A percentile compares a stretch with the other conserved stretches of the same genome.
phyloP scores from a whole-genome alignment of 371 early-diverging fungal genomes.

The Dinochytrium kinnereticum region DNA sequence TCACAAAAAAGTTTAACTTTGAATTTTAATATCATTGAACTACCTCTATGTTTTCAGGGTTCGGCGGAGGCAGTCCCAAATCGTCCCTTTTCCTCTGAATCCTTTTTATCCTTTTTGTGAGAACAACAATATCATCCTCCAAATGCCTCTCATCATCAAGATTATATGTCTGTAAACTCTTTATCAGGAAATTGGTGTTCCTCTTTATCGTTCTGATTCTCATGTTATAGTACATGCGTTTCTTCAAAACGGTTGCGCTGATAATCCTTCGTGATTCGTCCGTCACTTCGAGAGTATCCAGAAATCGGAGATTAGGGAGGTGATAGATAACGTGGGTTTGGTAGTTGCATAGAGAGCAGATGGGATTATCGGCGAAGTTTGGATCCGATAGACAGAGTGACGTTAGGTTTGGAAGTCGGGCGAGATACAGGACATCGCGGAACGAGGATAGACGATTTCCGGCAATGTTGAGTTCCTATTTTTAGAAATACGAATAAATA shows the following conservation, averaged over 20 bases:
- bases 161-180: conserved; percentile 35
- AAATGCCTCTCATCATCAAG: conserved; percentile 26
- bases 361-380: conserved; percentile 59
- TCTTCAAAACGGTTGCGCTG: conserved; percentile 59
- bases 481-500: no score
- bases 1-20: no score
- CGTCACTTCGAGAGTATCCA: conserved; percentile 58
- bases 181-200: conserved; percentile 55
- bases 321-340: conserved; percentile 62
- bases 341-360: conserved; percentile 59
- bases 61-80: conserved; percentile 17
- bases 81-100: conserved; percentile 44
- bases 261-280: conserved; percentile 56
- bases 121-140: conserved; percentile 33
- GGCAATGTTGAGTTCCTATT: conserved; percentile 52
- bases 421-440: conserved; percentile 53
- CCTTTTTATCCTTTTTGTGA: conserved; percentile 33
- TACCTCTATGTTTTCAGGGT: not conserved
- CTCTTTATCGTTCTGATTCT: conserved; percentile 56
- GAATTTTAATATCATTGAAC: not conserved
- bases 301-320: conserved; percentile 46
- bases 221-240: conserved; percentile 65
- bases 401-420: conserved; percentile 46
- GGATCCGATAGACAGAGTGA: conserved; percentile 54
- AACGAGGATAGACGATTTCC: conserved; percentile 59